Conservation (phyloP, 345 rosid genomes). For the Rhizophora mangle region DNA sequence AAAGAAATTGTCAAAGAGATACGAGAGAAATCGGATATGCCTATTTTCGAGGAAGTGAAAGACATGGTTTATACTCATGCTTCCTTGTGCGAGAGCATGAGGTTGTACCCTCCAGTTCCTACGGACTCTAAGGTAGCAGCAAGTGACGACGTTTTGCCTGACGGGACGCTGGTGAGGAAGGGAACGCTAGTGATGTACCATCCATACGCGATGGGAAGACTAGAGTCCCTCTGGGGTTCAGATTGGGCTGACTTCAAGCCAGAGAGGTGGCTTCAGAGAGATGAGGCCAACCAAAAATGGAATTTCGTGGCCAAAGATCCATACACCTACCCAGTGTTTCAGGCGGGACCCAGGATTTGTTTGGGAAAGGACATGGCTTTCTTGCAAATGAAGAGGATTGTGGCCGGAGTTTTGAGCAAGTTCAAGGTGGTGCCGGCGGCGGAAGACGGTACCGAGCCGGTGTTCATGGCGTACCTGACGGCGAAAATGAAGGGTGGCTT, state of each 20-base stretch:
- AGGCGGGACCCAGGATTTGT: conserved; percentile 30
- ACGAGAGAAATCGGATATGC: conserved; percentile 15
- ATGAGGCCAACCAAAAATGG: conserved; percentile 22
- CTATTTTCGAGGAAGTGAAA: conserved; percentile 26
- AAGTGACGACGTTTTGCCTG: conserved; percentile 34
- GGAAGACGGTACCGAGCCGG: conserved; percentile 40
- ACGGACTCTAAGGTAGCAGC: conserved; percentile 35
- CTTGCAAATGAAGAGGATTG: conserved; percentile 33
- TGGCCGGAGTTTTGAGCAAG: conserved; percentile 31
- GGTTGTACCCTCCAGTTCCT: conserved; percentile 62
- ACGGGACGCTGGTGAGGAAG: conserved; percentile 47
- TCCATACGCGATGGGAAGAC: conserved; percentile 37
- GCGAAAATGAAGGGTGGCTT: conserved; percentile 62
- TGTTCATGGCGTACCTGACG: conserved; percentile 37
- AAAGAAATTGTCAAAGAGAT: conserved; percentile 41
- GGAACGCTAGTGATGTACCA: conserved; percentile 40
- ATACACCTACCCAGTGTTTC: conserved; percentile 30
- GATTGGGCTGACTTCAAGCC: conserved; percentile 30
- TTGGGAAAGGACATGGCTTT: conserved; percentile 36
- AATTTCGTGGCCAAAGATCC: conserved; percentile 29
- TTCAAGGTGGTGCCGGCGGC: conserved; percentile 49
- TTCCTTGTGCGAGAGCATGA: conserved; percentile 48
- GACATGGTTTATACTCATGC: conserved; percentile 43
- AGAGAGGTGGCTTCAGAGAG: conserved; percentile 31
- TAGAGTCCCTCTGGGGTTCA: conserved; percentile 23